Percentiles rank a stretch among this genome's conserved stretches.
These are phyloP conservation scores for Strobilomyces dryophilus DNA, from an alignment of 768 basidiomycete genomes.

Conservation along the genomic window DNA sequence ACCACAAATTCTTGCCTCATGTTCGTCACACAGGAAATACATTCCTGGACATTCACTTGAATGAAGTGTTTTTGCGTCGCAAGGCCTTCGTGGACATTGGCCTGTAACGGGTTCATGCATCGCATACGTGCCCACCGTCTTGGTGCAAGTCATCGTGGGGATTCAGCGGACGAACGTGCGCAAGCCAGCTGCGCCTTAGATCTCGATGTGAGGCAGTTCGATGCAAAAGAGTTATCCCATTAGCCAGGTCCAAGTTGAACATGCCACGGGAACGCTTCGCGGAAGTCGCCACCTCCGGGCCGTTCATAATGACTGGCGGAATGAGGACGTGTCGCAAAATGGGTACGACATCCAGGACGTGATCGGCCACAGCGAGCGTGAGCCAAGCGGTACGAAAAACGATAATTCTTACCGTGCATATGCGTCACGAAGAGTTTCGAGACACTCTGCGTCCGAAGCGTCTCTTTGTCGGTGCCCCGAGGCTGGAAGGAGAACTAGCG, in stretches of 20 bases:
- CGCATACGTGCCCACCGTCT: constrained; percentile 56
- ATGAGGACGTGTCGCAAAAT: constrained; percentile 58
- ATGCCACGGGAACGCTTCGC: constrained; percentile 11
- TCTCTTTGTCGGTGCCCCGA: constrained; percentile 20
- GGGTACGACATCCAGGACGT: constrained; percentile 70
- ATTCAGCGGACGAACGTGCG: constrained; percentile 70
- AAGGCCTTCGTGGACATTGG: constrained; percentile 52
- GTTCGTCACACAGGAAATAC: constrained; percentile 49
- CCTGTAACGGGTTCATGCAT: constrained; percentile 73
- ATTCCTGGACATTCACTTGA: constrained; percentile 59
- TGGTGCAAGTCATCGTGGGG: constrained; percentile 63
- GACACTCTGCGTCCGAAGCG: constrained; percentile 45
- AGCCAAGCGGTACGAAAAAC: neutral
- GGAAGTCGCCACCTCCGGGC: constrained; percentile 6
- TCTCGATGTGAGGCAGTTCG: constrained; percentile 51
- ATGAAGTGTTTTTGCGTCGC: constrained; percentile 48
- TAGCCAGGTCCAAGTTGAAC: neutral
- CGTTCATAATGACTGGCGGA: constrained; percentile 33
- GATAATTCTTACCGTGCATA: constrained; percentile 58
- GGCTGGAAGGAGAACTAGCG: constrained; percentile 64
- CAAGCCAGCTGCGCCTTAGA: constrained; percentile 79
- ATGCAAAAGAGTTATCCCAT: neutral
- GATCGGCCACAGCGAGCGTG: constrained; percentile 47
- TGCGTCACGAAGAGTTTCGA: constrained; percentile 79
- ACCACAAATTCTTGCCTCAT: constrained; percentile 60